phyloP scores from a whole-genome alignment of 2,329 filamentous ascomycete genomes.

The Malbranchea zuffiana region DNA sequence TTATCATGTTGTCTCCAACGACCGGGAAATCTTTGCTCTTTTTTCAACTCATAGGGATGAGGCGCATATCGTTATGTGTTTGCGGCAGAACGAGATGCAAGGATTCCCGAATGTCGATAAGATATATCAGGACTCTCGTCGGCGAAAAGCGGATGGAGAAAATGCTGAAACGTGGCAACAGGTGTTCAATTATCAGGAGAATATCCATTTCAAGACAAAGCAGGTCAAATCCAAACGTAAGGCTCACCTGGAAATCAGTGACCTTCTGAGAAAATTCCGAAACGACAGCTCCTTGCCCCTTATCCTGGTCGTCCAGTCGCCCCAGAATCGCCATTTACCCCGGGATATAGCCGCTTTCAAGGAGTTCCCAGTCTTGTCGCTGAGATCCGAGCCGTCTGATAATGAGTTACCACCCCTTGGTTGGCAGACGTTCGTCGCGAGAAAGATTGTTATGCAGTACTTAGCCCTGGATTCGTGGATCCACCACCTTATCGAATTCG shows the following conservation, averaged over 20 bases:
- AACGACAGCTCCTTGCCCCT: slow-evolving; percentile 71
- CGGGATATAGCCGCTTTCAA: slow-evolving; percentile 76
- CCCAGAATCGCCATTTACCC: slow-evolving; percentile 65
- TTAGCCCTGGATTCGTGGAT: slow-evolving; percentile 90
- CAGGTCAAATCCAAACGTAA: slow-evolving; percentile 86
- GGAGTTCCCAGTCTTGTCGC: slow-evolving; percentile 70
- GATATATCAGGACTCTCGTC: slow-evolving; percentile 69
- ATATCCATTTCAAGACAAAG: slow-evolving; percentile 70
- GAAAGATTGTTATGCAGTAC: slow-evolving; percentile 77
- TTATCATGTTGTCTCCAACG: slow-evolving; percentile 82
- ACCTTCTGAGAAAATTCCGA: slow-evolving; percentile 79
- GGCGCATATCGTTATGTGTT: slow-evolving; percentile 80
- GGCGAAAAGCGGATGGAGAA: slow-evolving; percentile 49
- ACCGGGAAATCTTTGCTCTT: slow-evolving; percentile 83
- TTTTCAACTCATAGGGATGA: slow-evolving; percentile 75
- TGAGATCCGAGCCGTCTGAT: slow-evolving; percentile 74
- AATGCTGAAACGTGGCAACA: slow-evolving; percentile 63
- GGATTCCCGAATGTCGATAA: slow-evolving; percentile 83
- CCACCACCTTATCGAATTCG: slow-evolving; percentile 72
- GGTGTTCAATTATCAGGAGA: slow-evolving; percentile 77
- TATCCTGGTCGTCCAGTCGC: slow-evolving; percentile 83
- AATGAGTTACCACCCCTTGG: slow-evolving; percentile 80
- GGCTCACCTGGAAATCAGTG: slow-evolving; percentile 75
- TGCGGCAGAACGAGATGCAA: slow-evolving; percentile 67
- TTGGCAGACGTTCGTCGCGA: slow-evolving; percentile 84